Conservation (phyloP, 768 basidiomycete species). For the Mrakia blollopis region DNA sequence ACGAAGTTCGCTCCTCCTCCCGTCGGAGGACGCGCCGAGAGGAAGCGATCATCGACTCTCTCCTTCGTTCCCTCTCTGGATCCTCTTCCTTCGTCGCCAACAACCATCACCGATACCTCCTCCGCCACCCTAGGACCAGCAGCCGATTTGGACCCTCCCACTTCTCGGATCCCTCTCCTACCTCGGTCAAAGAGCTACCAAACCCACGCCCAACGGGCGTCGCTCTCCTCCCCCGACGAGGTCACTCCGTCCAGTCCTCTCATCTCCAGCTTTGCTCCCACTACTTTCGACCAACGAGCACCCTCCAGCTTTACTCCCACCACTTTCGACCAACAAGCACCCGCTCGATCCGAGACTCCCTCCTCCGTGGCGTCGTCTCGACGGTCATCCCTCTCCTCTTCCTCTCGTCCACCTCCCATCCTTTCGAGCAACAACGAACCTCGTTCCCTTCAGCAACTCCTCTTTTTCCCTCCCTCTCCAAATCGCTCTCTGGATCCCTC, state of each 20-base stretch:
- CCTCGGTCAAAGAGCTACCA: constrained; percentile 2
- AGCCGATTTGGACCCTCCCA: background rate
- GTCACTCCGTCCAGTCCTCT: background rate
- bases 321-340: background rate
- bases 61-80: constrained; percentile 26
- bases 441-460: background rate
- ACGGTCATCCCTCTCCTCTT: constrained; percentile 4
- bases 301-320: background rate
- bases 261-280: background rate
- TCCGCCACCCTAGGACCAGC: background rate
- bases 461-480: constrained; percentile 9
- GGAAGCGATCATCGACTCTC: constrained; percentile 20
- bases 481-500: constrained; percentile 10
- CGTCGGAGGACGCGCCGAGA: background rate
- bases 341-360: background rate
- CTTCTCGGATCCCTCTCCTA: background rate
- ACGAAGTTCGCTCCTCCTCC: background rate
- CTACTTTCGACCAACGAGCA: background rate
- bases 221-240: background rate
- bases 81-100: constrained; percentile 24
- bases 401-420: constrained; percentile 19
- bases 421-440: background rate
- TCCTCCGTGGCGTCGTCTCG: background rate
- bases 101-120: background rate
- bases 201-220: background rate